Conservation (phyloP, 2,329 filamentous ascomycete species). For the Aspergillus oerlinghausenensis region DNA sequence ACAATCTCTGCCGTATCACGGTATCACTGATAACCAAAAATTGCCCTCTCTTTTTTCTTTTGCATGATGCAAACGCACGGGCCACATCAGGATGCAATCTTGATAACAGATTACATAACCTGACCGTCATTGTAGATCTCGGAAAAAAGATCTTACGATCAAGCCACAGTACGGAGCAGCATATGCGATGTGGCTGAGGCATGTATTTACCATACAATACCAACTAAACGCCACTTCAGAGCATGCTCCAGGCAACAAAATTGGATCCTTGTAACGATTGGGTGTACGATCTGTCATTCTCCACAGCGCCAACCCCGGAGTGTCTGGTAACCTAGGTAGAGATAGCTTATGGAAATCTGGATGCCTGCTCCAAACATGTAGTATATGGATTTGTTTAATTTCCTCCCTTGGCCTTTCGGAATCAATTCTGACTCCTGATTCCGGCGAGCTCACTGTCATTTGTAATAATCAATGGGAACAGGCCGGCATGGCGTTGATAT, state of each 20-base stretch:
- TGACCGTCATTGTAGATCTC: neutral
- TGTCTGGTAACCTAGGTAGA: neutral
- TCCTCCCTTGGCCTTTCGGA: neutral
- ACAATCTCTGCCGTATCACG: neutral
- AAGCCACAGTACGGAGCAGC: neutral
- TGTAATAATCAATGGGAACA: neutral
- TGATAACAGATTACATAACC: conserved; percentile 10
- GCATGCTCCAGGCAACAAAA: neutral
- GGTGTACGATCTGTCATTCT: neutral
- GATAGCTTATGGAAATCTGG: conserved; percentile 3
- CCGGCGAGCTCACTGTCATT: neutral
- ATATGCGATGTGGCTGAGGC: neutral
- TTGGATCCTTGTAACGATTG: neutral
- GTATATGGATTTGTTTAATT: neutral
- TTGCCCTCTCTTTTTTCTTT: conserved; percentile 10
- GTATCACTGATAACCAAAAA: neutral
- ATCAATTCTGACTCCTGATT: neutral
- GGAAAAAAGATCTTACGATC: conserved; percentile 5
- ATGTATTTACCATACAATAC: conserved; percentile 1
- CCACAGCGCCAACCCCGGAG: neutral
- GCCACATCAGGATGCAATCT: conserved; percentile 6
- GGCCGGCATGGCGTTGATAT: neutral
- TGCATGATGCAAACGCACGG: conserved; percentile 19
- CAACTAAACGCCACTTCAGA: neutral
- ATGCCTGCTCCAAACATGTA: neutral